These are phyloP conservation scores for Globisporangium solare DNA, from an alignment of 352 stramenopile genomes.

Conservation along the genomic window DNA sequence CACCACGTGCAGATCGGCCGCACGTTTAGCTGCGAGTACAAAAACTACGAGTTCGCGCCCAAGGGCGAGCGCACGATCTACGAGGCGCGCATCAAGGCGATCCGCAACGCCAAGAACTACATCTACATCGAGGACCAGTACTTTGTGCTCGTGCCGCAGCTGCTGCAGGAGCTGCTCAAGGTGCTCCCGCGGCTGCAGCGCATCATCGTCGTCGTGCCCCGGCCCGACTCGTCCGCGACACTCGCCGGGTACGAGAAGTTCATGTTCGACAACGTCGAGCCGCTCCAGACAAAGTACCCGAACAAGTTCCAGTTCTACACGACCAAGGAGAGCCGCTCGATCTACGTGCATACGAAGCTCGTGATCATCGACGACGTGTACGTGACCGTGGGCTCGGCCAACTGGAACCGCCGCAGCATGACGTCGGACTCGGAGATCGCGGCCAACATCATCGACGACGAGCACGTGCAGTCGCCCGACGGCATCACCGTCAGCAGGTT, in stretches of 20 bases:
- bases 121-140: slow-evolving; percentile 74
- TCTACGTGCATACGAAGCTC: slow-evolving; percentile 14
- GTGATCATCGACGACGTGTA: slow-evolving; percentile 52
- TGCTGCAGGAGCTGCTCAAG: slow-evolving; percentile 38
- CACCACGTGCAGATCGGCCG: slow-evolving; percentile 50
- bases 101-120: slow-evolving; percentile 51
- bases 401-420: slow-evolving; percentile 69
- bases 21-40: slow-evolving; percentile 54
- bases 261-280: slow-evolving; percentile 48
- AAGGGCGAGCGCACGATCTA: slow-evolving; percentile 43
- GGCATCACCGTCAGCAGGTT: slow-evolving; percentile 31
- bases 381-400: slow-evolving; percentile 39
- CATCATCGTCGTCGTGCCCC: slow-evolving; percentile 6
- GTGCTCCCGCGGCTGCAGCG: slow-evolving; percentile 31
- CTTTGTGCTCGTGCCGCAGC: slow-evolving; percentile 42
- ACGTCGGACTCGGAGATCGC: slow-evolving; percentile 53
- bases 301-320: slow-evolving; percentile 35
- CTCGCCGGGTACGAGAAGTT: slow-evolving; percentile 25
- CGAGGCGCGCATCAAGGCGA: slow-evolving; percentile 42
- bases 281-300: slow-evolving; percentile 32
- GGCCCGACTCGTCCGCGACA: slow-evolving; percentile 18
- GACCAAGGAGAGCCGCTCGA: slow-evolving; percentile 3
- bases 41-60: slow-evolving; percentile 50
- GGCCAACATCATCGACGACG: slow-evolving; percentile 41
- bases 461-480: slow-evolving; percentile 19